Conservation (phyloP, 176 grass and related monocot genomes). For the Neostapfia colusana region DNA sequence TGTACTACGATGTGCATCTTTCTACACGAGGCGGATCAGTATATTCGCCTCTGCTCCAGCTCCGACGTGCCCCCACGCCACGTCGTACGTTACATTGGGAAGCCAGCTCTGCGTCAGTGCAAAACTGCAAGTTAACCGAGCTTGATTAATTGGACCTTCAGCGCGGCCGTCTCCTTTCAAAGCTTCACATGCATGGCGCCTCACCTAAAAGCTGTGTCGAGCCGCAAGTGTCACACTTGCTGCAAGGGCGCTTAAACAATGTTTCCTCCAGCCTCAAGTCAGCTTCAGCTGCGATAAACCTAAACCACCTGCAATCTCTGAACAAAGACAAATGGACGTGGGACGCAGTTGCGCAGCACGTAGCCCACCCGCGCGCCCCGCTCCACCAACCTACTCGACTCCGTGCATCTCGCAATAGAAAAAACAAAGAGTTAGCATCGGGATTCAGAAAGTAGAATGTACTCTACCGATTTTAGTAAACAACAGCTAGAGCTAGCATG, state of each 20-base stretch:
- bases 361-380: background rate
- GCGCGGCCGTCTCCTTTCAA: conserved; percentile 13
- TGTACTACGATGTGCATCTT: conserved; percentile 21
- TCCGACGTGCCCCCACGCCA: conserved; percentile 43
- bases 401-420: conserved; percentile 37
- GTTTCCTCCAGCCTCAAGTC: background rate
- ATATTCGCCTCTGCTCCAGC: background rate
- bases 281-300: conserved; percentile 16
- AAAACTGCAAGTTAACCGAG: conserved; percentile 1
- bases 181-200: conserved; percentile 53
- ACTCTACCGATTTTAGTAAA: conserved; percentile 20
- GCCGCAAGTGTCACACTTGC: conserved; percentile 37
- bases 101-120: conserved; percentile 1
- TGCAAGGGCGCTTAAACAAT: conserved; percentile 22
- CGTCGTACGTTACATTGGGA: conserved; percentile 2
- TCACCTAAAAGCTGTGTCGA: background rate
- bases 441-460: conserved; percentile 19
- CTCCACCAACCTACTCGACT: conserved; percentile 3
- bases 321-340: conserved; percentile 43
- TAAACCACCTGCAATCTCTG: conserved; percentile 13
- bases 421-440: background rate
- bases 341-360: conserved; percentile 42
- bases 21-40: background rate
- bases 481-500: conserved; percentile 32
- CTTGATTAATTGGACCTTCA: background rate